These are phyloP conservation scores for Agrocybe pediades DNA, from an alignment of 768 basidiomycete genomes.

Conservation along the genomic window DNA sequence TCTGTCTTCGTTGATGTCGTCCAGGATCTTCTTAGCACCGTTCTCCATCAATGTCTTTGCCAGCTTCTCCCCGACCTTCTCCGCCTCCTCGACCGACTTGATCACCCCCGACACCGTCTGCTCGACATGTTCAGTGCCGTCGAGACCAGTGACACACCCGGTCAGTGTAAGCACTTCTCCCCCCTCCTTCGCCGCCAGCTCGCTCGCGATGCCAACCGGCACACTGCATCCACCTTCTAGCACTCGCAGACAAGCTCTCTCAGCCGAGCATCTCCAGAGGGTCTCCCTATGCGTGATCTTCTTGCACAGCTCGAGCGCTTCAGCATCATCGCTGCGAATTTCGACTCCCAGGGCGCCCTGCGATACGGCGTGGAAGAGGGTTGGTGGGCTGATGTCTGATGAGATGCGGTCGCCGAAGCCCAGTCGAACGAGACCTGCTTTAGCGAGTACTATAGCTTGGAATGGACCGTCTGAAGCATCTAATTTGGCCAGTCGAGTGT, in stretches of 20 bases:
- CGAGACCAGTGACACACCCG: constrained; percentile 83
- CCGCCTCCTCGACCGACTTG: constrained; percentile 56
- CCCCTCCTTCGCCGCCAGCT: constrained; percentile 35
- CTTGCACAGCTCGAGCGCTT: constrained; percentile 63
- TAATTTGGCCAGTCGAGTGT: constrained; percentile 89
- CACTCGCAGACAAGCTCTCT: constrained; percentile 84
- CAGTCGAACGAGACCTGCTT: constrained; percentile 86
- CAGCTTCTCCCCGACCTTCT: constrained; percentile 65
- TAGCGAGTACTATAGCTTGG: constrained; percentile 89
- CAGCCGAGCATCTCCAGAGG: constrained; percentile 76
- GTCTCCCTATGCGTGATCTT: constrained; percentile 77
- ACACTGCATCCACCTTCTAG: constrained; percentile 98
- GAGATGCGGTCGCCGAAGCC: constrained; percentile 78
- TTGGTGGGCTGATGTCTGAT: constrained; percentile 69
- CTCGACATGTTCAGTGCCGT: constrained; percentile 74
- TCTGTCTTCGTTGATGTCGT: constrained; percentile 78
- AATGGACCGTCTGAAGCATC: constrained; percentile 82
- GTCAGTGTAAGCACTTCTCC: constrained; percentile 56
- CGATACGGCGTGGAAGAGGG: constrained; percentile 86
- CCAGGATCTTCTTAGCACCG: constrained; percentile 80
- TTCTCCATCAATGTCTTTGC: constrained; percentile 63
- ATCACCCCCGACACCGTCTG: constrained; percentile 58
- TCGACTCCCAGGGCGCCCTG: constrained; percentile 94
- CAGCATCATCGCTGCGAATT: constrained; percentile 66
- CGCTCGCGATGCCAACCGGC: constrained; percentile 81